A percentile compares a stretch with the other conserved stretches of the same genome.
Conservation (phyloP, 208 protist genomes). For the Crithidia expoeki region DNA sequence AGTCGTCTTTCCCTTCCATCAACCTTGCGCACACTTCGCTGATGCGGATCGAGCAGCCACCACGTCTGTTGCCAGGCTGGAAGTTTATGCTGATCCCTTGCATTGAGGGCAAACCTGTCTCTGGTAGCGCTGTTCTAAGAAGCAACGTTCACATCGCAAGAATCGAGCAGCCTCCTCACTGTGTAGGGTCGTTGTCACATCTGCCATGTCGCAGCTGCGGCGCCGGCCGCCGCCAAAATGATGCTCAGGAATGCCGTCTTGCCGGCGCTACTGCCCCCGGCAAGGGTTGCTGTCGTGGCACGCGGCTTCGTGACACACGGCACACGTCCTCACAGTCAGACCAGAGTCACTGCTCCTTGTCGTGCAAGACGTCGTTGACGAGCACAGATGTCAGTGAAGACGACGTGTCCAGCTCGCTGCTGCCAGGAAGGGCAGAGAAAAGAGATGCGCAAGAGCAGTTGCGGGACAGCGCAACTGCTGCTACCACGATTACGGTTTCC, state of each 20-base stretch:
- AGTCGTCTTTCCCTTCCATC: background rate
- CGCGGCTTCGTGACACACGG: background rate
- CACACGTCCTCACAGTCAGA: slow-evolving; percentile 1
- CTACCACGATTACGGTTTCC: background rate
- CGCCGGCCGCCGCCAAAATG: background rate
- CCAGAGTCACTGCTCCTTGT: background rate
- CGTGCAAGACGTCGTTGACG: background rate
- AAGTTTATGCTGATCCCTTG: slow-evolving; percentile 34
- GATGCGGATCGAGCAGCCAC: background rate
- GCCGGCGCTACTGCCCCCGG: background rate
- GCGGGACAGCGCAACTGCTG: background rate
- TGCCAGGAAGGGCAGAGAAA: background rate
- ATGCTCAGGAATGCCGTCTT: background rate
- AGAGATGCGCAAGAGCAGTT: background rate
- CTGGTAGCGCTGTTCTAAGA: background rate
- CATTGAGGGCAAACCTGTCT: slow-evolving; percentile 13
- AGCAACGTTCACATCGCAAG: background rate
- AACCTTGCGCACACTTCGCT: slow-evolving; percentile 11
- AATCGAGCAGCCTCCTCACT: background rate
- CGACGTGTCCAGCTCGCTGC: slow-evolving; percentile 1
- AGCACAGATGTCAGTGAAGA: slow-evolving; percentile 12
- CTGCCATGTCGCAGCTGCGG: background rate
- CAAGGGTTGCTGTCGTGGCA: background rate
- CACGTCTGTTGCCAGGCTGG: slow-evolving; percentile 22
- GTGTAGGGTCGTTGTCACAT: background rate